Evolutionary conservation across 164 flowering plant species (phyloP).

Genomic region (Brasenia schreberi): DNA sequence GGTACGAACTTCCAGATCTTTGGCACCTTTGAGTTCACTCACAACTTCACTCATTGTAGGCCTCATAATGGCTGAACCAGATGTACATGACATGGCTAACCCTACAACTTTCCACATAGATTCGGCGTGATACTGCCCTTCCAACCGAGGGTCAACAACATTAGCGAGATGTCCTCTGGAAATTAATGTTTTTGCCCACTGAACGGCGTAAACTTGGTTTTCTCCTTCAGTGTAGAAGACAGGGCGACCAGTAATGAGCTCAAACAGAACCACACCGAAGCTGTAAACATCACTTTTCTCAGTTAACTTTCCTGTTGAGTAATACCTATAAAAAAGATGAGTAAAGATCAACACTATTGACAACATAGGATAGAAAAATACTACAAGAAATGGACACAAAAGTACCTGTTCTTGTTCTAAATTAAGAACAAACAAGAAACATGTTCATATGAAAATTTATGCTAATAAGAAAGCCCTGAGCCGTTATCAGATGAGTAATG

Average conservation of each 20-base stretch:
- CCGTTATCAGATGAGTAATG: background rate
- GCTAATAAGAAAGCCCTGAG: background rate
- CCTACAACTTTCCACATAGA: background rate
- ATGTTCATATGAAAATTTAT: background rate
- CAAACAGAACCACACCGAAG: constrained; percentile 2
- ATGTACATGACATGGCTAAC: background rate
- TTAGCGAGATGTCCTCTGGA: background rate
- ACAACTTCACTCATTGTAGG: constrained; percentile 1
- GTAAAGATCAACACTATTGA: background rate
- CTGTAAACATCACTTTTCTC: constrained; percentile 2
- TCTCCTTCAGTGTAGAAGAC: background rate
- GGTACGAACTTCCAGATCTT: background rate
- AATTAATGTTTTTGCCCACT: background rate
- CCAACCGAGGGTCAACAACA: background rate
- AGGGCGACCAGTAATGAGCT: background rate
- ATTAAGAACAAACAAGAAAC: background rate
- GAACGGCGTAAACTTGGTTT: background rate
- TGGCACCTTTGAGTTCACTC: background rate
- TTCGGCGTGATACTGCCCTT: background rate
- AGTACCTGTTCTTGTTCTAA: background rate
- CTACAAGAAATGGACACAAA: background rate
- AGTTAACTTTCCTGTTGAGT: background rate
- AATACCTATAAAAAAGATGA: background rate
- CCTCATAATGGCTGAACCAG: background rate
- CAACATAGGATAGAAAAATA: background rate